phyloP scores from a whole-genome alignment of 2,329 filamentous ascomycete species.

The Graphilbum ipis-grandicollis region DNA sequence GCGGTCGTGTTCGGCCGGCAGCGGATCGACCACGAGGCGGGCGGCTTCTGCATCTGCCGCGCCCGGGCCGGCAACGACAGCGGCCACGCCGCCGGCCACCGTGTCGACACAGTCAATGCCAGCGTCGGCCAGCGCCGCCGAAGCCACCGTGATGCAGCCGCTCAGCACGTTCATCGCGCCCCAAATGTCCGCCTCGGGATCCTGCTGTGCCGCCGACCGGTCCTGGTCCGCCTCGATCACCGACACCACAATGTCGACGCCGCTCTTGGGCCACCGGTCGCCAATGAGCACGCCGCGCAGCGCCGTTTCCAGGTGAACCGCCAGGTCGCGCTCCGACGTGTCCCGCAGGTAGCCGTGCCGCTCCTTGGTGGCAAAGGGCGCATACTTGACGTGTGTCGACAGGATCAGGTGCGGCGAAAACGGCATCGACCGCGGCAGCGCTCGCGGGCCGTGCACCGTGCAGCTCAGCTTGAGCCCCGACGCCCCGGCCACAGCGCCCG shows the following conservation, averaged over 20 bases:
- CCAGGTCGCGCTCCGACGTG: constrained; percentile 70
- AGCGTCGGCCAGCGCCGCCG: constrained; percentile 82
- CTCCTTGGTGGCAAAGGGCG: constrained; percentile 74
- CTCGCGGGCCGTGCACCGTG: constrained; percentile 82
- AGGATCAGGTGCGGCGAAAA: constrained; percentile 89
- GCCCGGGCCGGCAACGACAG: constrained; percentile 35
- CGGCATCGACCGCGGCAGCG: constrained; percentile 72
- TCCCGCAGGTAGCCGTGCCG: constrained; percentile 78
- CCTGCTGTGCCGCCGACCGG: constrained; percentile 27
- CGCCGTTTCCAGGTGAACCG: constrained; percentile 80
- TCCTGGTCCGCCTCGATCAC: constrained; percentile 89
- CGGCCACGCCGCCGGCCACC: constrained; percentile 77
- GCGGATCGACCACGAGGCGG: constrained; percentile 57
- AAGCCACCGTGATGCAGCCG: constrained; percentile 84
- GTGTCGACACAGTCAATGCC: constrained; percentile 92
- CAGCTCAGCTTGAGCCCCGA: constrained; percentile 75
- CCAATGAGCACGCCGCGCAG: constrained; percentile 79
- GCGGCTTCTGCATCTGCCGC: constrained; percentile 8
- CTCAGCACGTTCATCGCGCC: constrained; percentile 83
- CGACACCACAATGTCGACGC: constrained; percentile 85
- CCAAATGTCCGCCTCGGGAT: constrained; percentile 47
- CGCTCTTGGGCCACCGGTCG: constrained; percentile 95
- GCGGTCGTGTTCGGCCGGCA: constrained; percentile 60
- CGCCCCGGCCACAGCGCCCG: constrained; percentile 20
- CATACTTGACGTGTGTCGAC: constrained; percentile 89